Conservation (phyloP, 352 stramenopile genomes). For the Globisporangium cylindrosporum region DNA sequence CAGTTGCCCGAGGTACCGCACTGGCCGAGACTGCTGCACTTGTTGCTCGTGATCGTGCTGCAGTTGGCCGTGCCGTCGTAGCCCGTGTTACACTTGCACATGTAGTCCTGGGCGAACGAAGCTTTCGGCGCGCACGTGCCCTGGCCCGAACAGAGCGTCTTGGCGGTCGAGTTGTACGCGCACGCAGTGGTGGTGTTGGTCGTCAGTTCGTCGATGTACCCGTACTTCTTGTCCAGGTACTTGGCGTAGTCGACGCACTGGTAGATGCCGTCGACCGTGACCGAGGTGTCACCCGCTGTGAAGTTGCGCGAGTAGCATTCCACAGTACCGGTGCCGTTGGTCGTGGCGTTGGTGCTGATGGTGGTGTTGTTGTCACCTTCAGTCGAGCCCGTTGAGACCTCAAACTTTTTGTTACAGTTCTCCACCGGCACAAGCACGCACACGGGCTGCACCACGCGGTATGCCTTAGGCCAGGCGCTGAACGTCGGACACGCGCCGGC, state of each 20-base stretch:
- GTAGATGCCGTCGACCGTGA: slow-evolving; percentile 71
- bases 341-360: slow-evolving; percentile 19
- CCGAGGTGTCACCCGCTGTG: slow-evolving; percentile 34
- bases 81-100: slow-evolving; percentile 75
- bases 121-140: slow-evolving; percentile 64
- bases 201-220: slow-evolving; percentile 65
- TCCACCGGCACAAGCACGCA: slow-evolving; percentile 60
- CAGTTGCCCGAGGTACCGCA: slow-evolving; percentile 62
- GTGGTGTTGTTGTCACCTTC: slow-evolving; percentile 6
- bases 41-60: slow-evolving; percentile 46
- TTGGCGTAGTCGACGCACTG: slow-evolving; percentile 69
- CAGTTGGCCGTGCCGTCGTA: slow-evolving; percentile 62
- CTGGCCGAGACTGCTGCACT: slow-evolving; percentile 70
- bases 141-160: slow-evolving; percentile 63
- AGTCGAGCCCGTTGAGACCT: slow-evolving; percentile 29
- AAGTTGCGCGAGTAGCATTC: slow-evolving; percentile 75
- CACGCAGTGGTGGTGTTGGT: slow-evolving; percentile 48
- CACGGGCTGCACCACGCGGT: slow-evolving; percentile 65
- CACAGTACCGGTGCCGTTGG: slow-evolving; percentile 36
- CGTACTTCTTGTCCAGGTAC: slow-evolving; percentile 52
- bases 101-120: slow-evolving; percentile 60
- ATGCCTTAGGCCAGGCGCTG: slow-evolving; percentile 64
- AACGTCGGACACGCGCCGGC: slow-evolving; percentile 70
- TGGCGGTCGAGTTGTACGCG: slow-evolving; percentile 37
- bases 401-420: slow-evolving; percentile 62